A percentile compares a stretch with the other conserved stretches of the same genome.
These are phyloP conservation scores for Cladobotryum protrusum DNA, from an alignment of 2,329 filamentous ascomycete genomes.

Conservation along the genomic window DNA sequence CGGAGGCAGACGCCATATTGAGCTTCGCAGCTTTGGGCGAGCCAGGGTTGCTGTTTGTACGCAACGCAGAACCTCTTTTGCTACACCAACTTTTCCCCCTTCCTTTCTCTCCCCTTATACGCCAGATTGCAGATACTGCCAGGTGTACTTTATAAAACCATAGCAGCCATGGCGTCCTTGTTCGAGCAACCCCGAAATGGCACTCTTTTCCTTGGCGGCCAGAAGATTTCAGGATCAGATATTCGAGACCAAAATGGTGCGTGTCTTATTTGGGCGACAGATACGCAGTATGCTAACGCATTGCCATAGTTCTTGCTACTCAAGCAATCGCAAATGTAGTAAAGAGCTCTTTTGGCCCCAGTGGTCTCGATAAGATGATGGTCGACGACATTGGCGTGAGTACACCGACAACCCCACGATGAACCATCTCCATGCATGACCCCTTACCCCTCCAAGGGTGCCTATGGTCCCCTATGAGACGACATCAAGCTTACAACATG, in stretches of 20 bases:
- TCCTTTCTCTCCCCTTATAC: constrained; percentile 1
- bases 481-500: too few species aligned
- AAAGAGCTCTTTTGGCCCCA: constrained; percentile 96
- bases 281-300: constrained; percentile 13
- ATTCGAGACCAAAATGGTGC: constrained; percentile 94
- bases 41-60: constrained; percentile 7
- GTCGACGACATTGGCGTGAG: constrained; percentile 95
- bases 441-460: too few species aligned
- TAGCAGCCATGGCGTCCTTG: constrained; percentile 73
- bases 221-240: constrained; percentile 95
- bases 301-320: constrained; percentile 70
- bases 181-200: constrained; percentile 95
- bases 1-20: constrained; percentile 10
- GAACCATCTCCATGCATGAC: too few species aligned
- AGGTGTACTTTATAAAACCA: constrained; percentile 9
- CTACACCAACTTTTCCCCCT: constrained; percentile 5
- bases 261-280: constrained; percentile 12
- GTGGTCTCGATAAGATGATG: constrained; percentile 99
- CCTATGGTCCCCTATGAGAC: not conserved
- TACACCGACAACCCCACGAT: constrained; percentile 2
- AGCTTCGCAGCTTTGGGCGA: constrained; percentile 14
- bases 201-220: constrained; percentile 91
- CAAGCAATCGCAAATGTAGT: constrained; percentile 98
- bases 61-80: constrained; percentile 11
- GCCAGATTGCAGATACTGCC: too few species aligned